Percentiles rank a stretch among this genome's conserved stretches.
These are phyloP conservation scores for Neocallimastix lanati DNA, from an alignment of 192 early-diverging fungal genomes.

Conservation along the genomic window DNA sequence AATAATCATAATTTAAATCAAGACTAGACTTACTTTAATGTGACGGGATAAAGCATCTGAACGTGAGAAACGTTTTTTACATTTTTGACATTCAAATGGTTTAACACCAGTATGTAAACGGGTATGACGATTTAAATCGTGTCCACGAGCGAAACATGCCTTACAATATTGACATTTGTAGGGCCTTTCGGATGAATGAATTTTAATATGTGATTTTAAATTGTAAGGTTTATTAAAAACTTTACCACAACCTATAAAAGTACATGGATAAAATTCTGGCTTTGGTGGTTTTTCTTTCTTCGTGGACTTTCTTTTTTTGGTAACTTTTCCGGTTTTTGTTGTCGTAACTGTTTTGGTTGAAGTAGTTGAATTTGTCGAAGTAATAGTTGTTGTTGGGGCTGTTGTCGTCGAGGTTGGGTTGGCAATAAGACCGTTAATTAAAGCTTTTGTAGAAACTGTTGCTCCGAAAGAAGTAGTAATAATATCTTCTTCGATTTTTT, in stretches of 20 bases:
- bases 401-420: neutral
- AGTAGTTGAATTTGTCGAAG: too few species aligned
- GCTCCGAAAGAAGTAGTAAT: neutral
- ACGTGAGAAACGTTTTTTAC: conserved; percentile 28
- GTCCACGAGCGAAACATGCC: conserved; percentile 20
- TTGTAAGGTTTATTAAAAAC: conserved; percentile 18
- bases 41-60: conserved; percentile 2
- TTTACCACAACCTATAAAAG: conserved; percentile 16
- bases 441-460: neutral
- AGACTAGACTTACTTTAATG: neutral
- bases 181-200: conserved; percentile 16
- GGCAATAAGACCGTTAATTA: neutral
- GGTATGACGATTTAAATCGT: conserved; percentile 30
- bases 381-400: too few species aligned
- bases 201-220: conserved; percentile 22
- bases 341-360: neutral
- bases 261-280: conserved; percentile 2
- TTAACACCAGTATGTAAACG: conserved; percentile 23
- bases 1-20: too few species aligned
- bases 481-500: neutral
- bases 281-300: neutral
- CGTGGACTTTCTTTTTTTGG: neutral
- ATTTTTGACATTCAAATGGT: conserved; percentile 24
- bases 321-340: neutral
- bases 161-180: conserved; percentile 21